A percentile compares a stretch with the other conserved stretches of the same genome.
phyloP scores from a whole-genome alignment of 2,329 filamentous ascomycete species.

The Calonectria hawksworthii region DNA sequence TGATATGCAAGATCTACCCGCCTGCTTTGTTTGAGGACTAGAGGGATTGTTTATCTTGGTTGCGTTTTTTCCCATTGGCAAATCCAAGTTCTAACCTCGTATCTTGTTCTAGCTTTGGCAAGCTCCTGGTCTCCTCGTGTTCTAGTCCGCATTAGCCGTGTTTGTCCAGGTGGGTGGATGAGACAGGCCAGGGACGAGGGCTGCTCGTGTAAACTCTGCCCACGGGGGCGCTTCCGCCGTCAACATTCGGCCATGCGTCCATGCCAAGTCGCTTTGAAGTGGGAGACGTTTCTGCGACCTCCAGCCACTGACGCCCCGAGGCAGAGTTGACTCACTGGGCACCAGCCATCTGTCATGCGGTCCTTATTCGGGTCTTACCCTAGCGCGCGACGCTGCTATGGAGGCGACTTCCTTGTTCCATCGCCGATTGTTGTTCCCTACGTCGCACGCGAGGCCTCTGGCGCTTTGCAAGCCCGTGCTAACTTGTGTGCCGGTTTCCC shows the following conservation, averaged over 20 bases:
- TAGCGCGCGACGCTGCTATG: background rate
- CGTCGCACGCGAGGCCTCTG: background rate
- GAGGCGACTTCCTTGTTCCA: background rate
- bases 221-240: background rate
- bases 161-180: background rate
- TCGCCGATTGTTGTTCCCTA: background rate
- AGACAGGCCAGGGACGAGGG: constrained; percentile 8
- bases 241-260: background rate
- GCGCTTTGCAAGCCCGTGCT: background rate
- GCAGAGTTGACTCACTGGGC: background rate
- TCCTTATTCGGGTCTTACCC: background rate
- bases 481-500: constrained; percentile 16
- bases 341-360: background rate
- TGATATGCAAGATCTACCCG: background rate
- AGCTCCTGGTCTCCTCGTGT: constrained; percentile 15
- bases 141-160: background rate
- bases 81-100: background rate
- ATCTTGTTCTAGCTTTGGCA: background rate
- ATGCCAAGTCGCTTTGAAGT: background rate
- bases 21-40: background rate
- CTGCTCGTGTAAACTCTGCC: constrained; percentile 7
- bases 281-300: constrained; percentile 1
- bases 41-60: background rate
- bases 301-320: constrained; percentile 2
- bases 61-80: too few relatives aligned